Percentiles rank a stretch among this genome's conserved stretches.
These are phyloP conservation scores for Fusarium proliferatum DNA, from an alignment of 2,329 filamentous ascomycete genomes.

Conservation along the genomic window DNA sequence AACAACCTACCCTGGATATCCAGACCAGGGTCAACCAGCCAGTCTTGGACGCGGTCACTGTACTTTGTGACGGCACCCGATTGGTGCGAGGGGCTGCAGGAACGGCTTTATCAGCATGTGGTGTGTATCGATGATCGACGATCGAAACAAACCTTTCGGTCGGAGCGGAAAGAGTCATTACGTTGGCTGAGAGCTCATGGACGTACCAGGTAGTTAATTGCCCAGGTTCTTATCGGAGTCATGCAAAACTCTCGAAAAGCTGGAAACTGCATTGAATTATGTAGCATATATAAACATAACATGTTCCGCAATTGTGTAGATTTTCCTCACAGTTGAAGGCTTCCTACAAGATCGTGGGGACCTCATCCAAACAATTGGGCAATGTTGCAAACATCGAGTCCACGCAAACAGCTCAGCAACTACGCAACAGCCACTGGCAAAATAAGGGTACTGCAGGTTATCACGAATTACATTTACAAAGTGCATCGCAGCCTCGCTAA, in stretches of 20 bases:
- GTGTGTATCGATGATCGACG: accelerated
- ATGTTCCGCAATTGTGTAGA: not conserved
- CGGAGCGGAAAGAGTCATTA: not conserved
- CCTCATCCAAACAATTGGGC: accelerated
- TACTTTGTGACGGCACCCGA: accelerated
- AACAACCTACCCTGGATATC: not conserved
- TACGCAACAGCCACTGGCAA: accelerated
- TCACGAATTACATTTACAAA: too few species aligned
- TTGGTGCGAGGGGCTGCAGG: not conserved
- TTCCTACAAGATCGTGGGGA: not conserved
- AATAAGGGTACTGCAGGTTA: accelerated
- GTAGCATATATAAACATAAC: accelerated
- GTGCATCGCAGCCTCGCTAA: not conserved
- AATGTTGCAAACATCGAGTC: accelerated
- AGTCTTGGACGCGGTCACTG: not conserved
- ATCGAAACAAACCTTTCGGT: accelerated
- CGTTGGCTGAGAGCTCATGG: too few species aligned
- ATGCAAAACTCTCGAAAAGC: too few species aligned
- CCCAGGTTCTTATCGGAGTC: too few species aligned
- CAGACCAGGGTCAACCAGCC: accelerated
- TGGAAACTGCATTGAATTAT: accelerated
- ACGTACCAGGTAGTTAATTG: too few species aligned
- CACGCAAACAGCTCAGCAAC: accelerated
- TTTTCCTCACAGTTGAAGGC: too few species aligned
- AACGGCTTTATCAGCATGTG: accelerated